Percentiles rank a stretch among this genome's conserved stretches.
phyloP scores from a whole-genome alignment of 2,329 filamentous ascomycete species.

The Hypoxylon sp. region DNA sequence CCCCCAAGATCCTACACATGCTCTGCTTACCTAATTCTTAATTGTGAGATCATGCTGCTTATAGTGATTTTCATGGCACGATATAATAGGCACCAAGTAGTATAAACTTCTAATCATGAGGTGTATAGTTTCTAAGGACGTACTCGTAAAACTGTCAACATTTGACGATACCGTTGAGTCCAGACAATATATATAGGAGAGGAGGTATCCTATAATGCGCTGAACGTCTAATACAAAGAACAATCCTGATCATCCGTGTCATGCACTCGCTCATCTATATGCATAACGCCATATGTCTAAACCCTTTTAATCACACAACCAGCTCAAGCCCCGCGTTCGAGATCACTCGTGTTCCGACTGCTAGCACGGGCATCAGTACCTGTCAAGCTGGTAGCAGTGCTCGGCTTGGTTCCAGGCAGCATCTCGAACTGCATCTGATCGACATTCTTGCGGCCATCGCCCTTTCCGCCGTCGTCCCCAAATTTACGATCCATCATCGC shows the following conservation, averaged over 20 bases:
- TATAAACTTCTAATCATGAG: neutral
- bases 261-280: conserved; percentile 5
- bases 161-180: neutral
- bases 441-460: neutral
- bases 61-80: neutral
- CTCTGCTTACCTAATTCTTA: neutral
- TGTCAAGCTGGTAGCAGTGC: conserved; percentile 25
- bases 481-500: conserved; percentile 42
- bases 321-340: conserved; percentile 22
- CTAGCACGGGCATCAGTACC: conserved; percentile 4
- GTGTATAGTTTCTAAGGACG: neutral
- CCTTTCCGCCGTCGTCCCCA: neutral
- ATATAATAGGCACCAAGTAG: neutral
- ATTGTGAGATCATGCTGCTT: neutral
- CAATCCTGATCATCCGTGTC: neutral
- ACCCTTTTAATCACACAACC: neutral
- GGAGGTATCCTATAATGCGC: neutral
- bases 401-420: conserved; percentile 28
- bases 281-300: conserved; percentile 1
- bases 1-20: neutral
- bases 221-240: neutral
- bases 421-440: conserved; percentile 28
- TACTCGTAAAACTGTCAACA: neutral
- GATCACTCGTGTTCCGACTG: conserved; percentile 14
- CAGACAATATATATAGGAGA: conserved; percentile 3